phyloP scores from a whole-genome alignment of 2,329 filamentous ascomycete genomes.

The Colletotrichum cuscutae region DNA sequence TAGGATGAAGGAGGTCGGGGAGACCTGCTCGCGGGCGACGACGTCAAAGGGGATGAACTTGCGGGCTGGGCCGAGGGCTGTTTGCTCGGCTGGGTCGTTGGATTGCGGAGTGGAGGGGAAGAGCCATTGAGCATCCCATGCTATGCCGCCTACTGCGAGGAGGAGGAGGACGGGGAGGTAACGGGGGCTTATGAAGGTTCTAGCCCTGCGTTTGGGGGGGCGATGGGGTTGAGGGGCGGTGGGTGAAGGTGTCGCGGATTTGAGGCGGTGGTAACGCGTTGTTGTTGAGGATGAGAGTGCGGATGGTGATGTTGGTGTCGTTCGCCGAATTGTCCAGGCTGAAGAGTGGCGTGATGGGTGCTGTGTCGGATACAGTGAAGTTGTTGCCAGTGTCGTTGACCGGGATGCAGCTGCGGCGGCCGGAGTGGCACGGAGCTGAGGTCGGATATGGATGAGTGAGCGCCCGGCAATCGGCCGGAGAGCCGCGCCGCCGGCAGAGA shows the following conservation, averaged over 20 bases:
- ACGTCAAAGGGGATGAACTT: slow-evolving; percentile 75
- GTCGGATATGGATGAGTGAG: not conserved
- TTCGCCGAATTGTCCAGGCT: not conserved
- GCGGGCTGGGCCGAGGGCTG: slow-evolving; percentile 63
- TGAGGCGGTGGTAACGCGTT: not conserved
- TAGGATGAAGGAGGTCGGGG: slow-evolving; percentile 75
- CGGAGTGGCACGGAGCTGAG: not conserved
- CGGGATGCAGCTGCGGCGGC: not conserved
- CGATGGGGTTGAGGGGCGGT: not conserved
- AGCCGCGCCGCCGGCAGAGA: not conserved
- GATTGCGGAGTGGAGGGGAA: slow-evolving; percentile 18
- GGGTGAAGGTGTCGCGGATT: not conserved
- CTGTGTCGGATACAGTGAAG: not conserved
- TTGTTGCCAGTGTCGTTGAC: not conserved
- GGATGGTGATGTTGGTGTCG: not conserved
- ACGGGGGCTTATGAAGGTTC: slow-evolving; percentile 19
- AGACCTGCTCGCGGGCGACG: slow-evolving; percentile 68
- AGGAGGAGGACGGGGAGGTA: slow-evolving; percentile 22
- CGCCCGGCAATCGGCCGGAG: not conserved
- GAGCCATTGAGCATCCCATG: slow-evolving; percentile 34
- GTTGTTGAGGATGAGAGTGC: not conserved
- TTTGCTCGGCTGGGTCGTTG: slow-evolving; percentile 4
- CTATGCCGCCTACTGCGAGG: slow-evolving; percentile 16
- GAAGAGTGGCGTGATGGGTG: not conserved
- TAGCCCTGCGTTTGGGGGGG: not conserved